Conservation (phyloP, 2,329 filamentous ascomycete species). For the Aciculosporium take region DNA sequence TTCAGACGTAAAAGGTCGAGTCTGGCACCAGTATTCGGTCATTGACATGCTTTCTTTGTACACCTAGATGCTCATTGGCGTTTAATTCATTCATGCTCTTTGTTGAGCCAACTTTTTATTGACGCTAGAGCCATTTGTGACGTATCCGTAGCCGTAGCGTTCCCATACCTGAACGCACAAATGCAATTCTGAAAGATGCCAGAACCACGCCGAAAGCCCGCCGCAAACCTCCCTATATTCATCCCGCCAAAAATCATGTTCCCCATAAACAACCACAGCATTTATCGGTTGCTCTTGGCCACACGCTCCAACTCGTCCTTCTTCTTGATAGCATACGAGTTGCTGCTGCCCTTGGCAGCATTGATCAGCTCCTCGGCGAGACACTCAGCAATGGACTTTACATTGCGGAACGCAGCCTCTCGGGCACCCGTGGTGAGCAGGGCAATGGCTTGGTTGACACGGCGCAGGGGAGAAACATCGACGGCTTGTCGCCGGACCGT, state of each 20-base stretch:
- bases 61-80: not conserved
- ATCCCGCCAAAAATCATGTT: slow-evolving; percentile 4
- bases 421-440: slow-evolving; percentile 98
- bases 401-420: slow-evolving; percentile 98
- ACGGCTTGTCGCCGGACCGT: slow-evolving; percentile 99
- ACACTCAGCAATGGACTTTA: slow-evolving; percentile 99
- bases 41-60: too few relatives aligned
- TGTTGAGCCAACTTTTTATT: slow-evolving; percentile 29
- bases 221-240: slow-evolving; percentile 16
- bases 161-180: slow-evolving; percentile 32
- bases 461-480: slow-evolving; percentile 98
- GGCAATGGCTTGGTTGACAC: slow-evolving; percentile 99
- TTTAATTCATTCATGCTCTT: slow-evolving; percentile 22
- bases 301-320: slow-evolving; percentile 99
- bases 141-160: slow-evolving; percentile 27
- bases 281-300: slow-evolving; percentile 99
- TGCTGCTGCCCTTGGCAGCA: slow-evolving; percentile 99
- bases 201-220: slow-evolving; percentile 30
- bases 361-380: slow-evolving; percentile 99
- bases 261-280: slow-evolving; percentile 12
- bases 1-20: not conserved
- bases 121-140: slow-evolving; percentile 28
- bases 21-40: not conserved
- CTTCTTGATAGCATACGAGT: slow-evolving; percentile 99
- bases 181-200: slow-evolving; percentile 33